Percentiles rank a stretch among this genome's conserved stretches.
These are phyloP conservation scores for Posidonia australis DNA, from an alignment of 106 monocot species.

Conservation along the genomic window DNA sequence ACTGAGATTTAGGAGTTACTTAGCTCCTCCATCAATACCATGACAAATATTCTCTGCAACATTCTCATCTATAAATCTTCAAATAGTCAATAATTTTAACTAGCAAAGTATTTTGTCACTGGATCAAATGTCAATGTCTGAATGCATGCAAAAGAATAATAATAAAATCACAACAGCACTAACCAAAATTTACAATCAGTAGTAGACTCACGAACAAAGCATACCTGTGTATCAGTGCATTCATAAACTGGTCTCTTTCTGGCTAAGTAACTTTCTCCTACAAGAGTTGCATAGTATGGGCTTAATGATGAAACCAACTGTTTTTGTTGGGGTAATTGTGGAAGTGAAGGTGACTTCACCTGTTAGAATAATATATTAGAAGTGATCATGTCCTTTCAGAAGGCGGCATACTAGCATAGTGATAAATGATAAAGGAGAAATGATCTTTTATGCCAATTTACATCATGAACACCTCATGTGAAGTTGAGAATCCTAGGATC, in stretches of 20 bases:
- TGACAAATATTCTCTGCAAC: too few species aligned
- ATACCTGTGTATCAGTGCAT: conserved; percentile 95
- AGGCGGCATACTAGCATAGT: background rate
- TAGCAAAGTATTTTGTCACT: too few species aligned
- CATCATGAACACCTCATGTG: too few species aligned
- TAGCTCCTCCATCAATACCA: too few species aligned
- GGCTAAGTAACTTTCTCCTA: conserved; percentile 89
- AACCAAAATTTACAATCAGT: background rate
- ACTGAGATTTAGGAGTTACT: too few species aligned
- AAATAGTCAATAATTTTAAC: too few species aligned
- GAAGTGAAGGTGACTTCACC: conserved; percentile 74
- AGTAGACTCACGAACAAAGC: background rate
- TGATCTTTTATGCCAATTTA: too few species aligned
- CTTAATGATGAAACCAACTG: conserved; percentile 71
- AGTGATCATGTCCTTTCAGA: background rate
- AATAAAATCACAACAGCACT: background rate
- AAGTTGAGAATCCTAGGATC: too few species aligned
- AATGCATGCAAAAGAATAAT: background rate
- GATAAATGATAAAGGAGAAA: too few species aligned
- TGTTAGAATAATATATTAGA: conserved; percentile 15
- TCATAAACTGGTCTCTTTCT: conserved; percentile 90
- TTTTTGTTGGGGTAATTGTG: conserved; percentile 75
- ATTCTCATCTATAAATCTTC: too few species aligned
- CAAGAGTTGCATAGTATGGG: conserved; percentile 80
- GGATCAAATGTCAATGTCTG: too few species aligned